phyloP scores from a whole-genome alignment of 495 filamentous ascomycete genomes.

The Aeminium ludgeri region DNA sequence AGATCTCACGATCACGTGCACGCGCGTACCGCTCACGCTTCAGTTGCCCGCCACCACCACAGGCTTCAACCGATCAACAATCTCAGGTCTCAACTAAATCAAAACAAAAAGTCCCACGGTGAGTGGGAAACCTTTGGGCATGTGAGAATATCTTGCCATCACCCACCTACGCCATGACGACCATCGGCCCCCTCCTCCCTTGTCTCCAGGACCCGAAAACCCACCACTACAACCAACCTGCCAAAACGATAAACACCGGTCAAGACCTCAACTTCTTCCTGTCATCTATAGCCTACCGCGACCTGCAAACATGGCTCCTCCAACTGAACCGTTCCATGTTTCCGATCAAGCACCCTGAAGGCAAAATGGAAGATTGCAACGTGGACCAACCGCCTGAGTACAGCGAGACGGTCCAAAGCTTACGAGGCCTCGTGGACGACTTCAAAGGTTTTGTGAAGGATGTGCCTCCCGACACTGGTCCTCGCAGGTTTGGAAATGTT shows the following conservation, averaged over 20 bases:
- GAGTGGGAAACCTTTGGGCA: neutral
- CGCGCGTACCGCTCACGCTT: too few relatives aligned
- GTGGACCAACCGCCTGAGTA: conserved; percentile 19
- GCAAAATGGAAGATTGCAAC: conserved; percentile 23
- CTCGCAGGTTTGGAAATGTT: conserved; percentile 78
- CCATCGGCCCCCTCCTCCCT: neutral
- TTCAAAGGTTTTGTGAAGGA: conserved; percentile 54
- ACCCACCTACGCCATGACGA: neutral
- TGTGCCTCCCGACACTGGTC: conserved; percentile 67
- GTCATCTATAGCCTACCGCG: conserved; percentile 59
- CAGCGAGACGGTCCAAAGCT: conserved; percentile 42
- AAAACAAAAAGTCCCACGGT: neutral
- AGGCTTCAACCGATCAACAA: too few relatives aligned
- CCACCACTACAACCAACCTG: conserved; percentile 32
- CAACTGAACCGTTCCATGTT: conserved; percentile 84
- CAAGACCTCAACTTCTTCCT: conserved; percentile 64
- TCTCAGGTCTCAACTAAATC: too few relatives aligned
- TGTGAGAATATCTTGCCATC: too few relatives aligned
- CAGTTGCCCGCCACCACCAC: too few relatives aligned
- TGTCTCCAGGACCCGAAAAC: neutral
- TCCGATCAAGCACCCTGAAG: conserved; percentile 35
- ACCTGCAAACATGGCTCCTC: conserved; percentile 70
- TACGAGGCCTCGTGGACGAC: conserved; percentile 44
- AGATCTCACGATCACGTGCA: too few relatives aligned
- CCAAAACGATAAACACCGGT: conserved; percentile 67